Conservation (phyloP, 257 asterid genomes). For the Solanum corneliomulleri region DNA sequence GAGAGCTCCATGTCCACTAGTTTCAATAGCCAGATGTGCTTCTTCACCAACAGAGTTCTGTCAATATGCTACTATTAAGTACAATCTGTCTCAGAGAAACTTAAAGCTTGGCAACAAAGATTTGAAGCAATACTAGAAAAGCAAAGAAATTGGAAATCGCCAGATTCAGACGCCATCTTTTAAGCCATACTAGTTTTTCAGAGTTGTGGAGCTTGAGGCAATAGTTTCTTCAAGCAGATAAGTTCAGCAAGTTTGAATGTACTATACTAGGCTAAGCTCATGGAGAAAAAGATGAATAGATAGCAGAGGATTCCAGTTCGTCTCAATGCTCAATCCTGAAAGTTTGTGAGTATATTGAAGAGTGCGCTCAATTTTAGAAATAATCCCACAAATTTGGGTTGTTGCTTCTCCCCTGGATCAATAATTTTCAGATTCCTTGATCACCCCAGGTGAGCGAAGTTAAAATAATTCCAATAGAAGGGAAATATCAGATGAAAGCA, state of each 20-base stretch:
- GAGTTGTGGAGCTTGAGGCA: not conserved
- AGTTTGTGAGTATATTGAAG: not conserved
- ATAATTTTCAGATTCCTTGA: not conserved
- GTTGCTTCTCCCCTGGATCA: not conserved
- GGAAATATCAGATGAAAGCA: not conserved
- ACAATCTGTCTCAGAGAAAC: not conserved
- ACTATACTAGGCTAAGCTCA: not conserved
- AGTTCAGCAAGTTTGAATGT: not conserved
- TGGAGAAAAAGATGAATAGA: not conserved
- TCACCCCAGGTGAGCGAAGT: not conserved
- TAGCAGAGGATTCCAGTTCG: not conserved
- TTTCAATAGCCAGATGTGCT: slow-evolving; percentile 95
- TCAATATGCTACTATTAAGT: slow-evolving; percentile 9
- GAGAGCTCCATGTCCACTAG: slow-evolving; percentile 99
- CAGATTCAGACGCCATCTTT: not conserved
- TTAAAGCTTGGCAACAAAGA: not conserved
- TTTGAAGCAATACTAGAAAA: not conserved
- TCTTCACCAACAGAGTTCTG: slow-evolving; percentile 87
- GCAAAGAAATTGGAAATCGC: not conserved
- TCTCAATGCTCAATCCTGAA: not conserved
- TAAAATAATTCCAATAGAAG: not conserved
- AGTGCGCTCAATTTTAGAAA: not conserved
- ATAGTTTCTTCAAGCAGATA: not conserved
- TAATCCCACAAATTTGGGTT: not conserved
- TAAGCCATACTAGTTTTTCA: not conserved